Evolutionary conservation across 441 rosid species (phyloP).

Genomic region (Populus hybrid): DNA sequence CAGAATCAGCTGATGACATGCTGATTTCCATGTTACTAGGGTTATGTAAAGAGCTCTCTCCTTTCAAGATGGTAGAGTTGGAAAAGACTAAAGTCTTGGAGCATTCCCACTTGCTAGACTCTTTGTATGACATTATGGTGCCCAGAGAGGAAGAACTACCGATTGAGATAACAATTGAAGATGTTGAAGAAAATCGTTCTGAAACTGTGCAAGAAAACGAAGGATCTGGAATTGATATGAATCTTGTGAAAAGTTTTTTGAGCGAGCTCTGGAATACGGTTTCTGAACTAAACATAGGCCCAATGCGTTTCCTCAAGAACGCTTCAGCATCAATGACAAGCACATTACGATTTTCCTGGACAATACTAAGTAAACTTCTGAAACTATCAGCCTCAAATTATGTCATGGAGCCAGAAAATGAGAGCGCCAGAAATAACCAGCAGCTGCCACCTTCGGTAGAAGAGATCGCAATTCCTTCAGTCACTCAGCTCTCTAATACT

Average conservation of each 20-base stretch:
- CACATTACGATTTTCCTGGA: constrained; percentile 44
- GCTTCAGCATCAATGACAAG: constrained; percentile 26
- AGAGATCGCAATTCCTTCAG: constrained; percentile 72
- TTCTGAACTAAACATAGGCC: constrained; percentile 17
- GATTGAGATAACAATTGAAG: constrained; percentile 13
- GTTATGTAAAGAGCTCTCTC: constrained; percentile 51
- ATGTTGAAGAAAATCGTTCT: neutral
- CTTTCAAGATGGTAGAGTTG: constrained; percentile 33
- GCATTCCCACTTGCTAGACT: constrained; percentile 55
- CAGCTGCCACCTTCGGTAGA: constrained; percentile 52
- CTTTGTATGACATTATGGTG: constrained; percentile 46
- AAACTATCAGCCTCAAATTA: constrained; percentile 35
- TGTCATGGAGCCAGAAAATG: constrained; percentile 27
- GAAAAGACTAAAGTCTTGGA: constrained; percentile 20
- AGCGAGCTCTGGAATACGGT: constrained; percentile 16
- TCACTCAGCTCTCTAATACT: constrained; percentile 45
- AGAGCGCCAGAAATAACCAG: neutral
- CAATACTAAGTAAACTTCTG: constrained; percentile 52
- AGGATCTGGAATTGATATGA: neutral
- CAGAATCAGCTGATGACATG: constrained; percentile 40
- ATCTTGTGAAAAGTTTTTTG: constrained; percentile 9
- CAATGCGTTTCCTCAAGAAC: constrained; percentile 23
- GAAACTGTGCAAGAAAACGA: neutral
- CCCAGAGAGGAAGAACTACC: constrained; percentile 25
- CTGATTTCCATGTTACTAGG: constrained; percentile 45